Evolutionary conservation across 2,329 filamentous ascomycete genomes (phyloP).

Genomic region (Colletotrichum graminicola): DNA sequence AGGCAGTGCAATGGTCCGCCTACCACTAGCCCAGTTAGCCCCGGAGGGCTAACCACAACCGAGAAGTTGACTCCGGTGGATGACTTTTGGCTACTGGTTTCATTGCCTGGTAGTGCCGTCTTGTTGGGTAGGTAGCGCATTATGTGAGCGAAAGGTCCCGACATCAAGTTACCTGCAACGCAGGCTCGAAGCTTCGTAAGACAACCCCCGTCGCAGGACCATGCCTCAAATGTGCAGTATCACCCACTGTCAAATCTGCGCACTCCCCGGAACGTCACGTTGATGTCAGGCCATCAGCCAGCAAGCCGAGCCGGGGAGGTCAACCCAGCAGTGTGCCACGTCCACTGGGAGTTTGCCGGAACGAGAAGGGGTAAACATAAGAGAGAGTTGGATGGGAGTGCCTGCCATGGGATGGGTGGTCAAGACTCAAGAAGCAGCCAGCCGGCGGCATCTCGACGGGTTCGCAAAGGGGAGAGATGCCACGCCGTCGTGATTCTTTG

Average conservation of each 20-base stretch:
- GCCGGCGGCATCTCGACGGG: conserved; percentile 29
- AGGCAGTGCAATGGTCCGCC: conserved; percentile 13
- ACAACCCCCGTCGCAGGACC: conserved; percentile 13
- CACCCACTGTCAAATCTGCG: conserved; percentile 26
- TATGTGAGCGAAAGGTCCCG: conserved; percentile 19
- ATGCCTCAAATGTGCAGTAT: background rate
- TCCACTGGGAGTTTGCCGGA: conserved; percentile 13
- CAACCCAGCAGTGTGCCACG: conserved; percentile 13
- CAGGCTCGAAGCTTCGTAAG: conserved; percentile 11
- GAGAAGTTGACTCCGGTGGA: background rate
- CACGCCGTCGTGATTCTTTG: background rate
- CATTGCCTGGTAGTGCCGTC: background rate
- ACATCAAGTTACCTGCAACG: conserved; percentile 6
- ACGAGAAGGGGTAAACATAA: background rate
- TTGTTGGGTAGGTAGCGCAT: background rate
- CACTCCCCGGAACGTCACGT: conserved; percentile 1
- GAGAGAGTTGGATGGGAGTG: background rate
- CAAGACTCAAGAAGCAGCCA: background rate
- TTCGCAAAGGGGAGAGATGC: background rate
- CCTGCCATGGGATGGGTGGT: background rate
- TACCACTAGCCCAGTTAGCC: background rate
- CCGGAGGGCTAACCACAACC: background rate
- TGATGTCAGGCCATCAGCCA: conserved; percentile 10
- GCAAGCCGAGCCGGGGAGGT: background rate
- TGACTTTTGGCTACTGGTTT: background rate